Evolutionary conservation across 1,284 basidiomycete genomes (phyloP), one percentile per base, ranked within the genome.

Genomic region (Melampsora larici-populina): DNA sequence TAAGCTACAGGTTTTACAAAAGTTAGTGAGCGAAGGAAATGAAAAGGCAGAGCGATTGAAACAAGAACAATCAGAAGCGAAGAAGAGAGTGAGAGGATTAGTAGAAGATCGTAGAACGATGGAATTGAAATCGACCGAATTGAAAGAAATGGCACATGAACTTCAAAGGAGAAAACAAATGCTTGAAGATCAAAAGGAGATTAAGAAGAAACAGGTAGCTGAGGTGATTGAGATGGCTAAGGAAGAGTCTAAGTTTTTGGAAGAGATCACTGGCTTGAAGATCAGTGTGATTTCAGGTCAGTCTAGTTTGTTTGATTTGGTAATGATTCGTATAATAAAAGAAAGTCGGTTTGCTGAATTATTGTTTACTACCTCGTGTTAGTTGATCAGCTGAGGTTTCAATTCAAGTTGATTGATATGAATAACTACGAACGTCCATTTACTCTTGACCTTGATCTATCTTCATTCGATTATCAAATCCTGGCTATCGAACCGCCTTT

Each of bases 61-160:
- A 60, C 33, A 62, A 36, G 70, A 72, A 63, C 17, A 58, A 26
- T 11, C 13, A 9, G 58, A 40, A 3, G 70, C 58, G 7, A 36
- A 60, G 58, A 72, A 62, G 29, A 48, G 58, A 24, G 21, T 72
- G 13, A 72, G 46, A 15, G 43, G 62, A 31, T 60, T 72, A 1
- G 62, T 40, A 18, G 58, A 58, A 33, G 70, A 72, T 26, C 70
- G 70, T 1, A 13, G 70, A 9, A 60, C 29, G 15, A 72, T 72
- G 70, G 70, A 72, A 26, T 26, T 72, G 1, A 72, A 72, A 46
- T 29, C 43, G n/a, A 60, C 33, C 29, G 70, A 72, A 63, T 36
- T 72, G 0, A 72, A 72, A n/a, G 24, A 58, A 24, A 55, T 63
- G 24, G 9, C 18, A 11, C 21, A 26, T 21, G 51, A 55, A 26